Base-by-base conservation (phyloP, 2,329 filamentous ascomycete genomes). In the Fusarium annulatum region DNA sequence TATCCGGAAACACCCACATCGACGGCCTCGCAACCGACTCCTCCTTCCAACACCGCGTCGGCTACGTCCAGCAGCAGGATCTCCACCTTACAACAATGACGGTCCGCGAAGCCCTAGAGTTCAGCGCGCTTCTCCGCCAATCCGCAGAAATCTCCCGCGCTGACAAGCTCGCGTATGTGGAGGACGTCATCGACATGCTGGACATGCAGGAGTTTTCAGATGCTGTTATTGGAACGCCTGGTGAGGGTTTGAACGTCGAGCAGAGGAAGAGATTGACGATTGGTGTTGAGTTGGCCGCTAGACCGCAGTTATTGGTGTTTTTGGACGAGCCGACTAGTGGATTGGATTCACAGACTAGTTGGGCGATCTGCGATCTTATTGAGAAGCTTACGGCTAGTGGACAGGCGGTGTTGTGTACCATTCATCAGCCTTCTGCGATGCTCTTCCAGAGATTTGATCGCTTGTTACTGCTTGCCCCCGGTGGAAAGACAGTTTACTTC, bases 321-420 rank as follows among this genome's bases (percentile, higher is more conserved):
- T 85, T 94, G 19, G 93, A 95, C 75, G 93, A 95, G 77, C 93
- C 93, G 5, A 94, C 92, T 6, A 94, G 92, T 12, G 93, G 93
- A 78, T 86, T 94, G 15, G 92, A 95, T 80, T 91, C 88, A 75
- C 92, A 94, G 78, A 94, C 92, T 2, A 92, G 92, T 0, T 94
- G 91, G 91, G 90, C 91, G 56, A 94, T 94, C 77, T 88, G 91
- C 38, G 88, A 90, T 79, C 85, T 94, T 7, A 88, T 95, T 64
- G 88, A 92, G 73, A 94, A 93, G 70, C 83, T 91, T 7, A 85
- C 88, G 0, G 77, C 81, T 12, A 83, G 79, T 15, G 84, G 84
- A 0, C 85, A 86, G 69, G 84, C 85, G 18, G 78, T 86, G 1
- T 76, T 86, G 0, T 84, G 84, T 43, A 86, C 85, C 1, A 86